Evolutionary conservation across 495 filamentous ascomycete genomes (phyloP).

Genomic region (Penicillium canariense): DNA sequence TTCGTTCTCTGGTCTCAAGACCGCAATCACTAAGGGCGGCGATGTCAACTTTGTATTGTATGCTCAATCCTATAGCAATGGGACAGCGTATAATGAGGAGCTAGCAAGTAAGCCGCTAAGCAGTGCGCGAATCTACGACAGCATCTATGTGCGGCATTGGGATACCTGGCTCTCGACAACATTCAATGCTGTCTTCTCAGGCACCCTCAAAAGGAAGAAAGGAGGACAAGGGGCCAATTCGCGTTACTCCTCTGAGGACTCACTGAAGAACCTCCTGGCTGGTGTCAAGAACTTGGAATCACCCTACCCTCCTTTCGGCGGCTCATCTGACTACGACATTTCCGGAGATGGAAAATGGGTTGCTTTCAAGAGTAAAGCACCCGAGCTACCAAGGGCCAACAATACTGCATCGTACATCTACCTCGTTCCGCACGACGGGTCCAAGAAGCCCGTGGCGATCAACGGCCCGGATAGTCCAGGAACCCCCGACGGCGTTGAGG

Average conservation of each 20-base stretch:
- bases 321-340: conserved; percentile 41
- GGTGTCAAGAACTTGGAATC: conserved; percentile 45
- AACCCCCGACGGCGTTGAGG: conserved; percentile 28
- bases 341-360: conserved; percentile 41
- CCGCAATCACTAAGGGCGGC: conserved; percentile 50
- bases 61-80: conserved; percentile 58
- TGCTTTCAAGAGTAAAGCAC: conserved; percentile 44
- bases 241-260: conserved; percentile 16
- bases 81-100: conserved; percentile 59
- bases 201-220: conserved; percentile 29
- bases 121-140: conserved; percentile 64
- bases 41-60: conserved; percentile 61
- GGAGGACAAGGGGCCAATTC: conserved; percentile 8
- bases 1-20: conserved; percentile 65
- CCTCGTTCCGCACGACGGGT: conserved; percentile 39
- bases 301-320: conserved; percentile 44
- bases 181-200: conserved; percentile 48
- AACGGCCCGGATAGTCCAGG: conserved; percentile 33
- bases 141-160: conserved; percentile 76
- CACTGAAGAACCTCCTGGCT: conserved; percentile 42
- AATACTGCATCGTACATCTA: conserved; percentile 41
- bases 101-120: conserved; percentile 54
- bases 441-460: conserved; percentile 28
- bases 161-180: conserved; percentile 59
- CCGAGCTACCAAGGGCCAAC: conserved; percentile 39